Conservation (phyloP, 2,329 filamentous ascomycete species). For the Lachnellula arida region DNA sequence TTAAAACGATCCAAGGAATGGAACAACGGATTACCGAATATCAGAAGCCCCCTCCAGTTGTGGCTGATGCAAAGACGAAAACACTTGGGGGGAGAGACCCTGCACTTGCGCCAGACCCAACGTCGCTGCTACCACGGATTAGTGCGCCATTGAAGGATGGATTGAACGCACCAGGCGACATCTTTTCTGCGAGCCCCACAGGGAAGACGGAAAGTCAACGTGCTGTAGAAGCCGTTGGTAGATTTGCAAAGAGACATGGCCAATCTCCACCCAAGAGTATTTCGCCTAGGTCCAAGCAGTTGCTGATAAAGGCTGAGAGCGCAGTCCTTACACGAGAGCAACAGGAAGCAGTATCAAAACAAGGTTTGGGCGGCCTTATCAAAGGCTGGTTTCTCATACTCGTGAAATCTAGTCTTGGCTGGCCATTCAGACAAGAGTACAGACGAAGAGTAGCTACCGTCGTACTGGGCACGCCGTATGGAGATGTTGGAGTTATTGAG, state of each 20-base stretch:
- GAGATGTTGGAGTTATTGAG: constrained; percentile 61
- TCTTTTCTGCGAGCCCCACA: constrained; percentile 22
- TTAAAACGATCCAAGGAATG: constrained; percentile 64
- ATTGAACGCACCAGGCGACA: constrained; percentile 20
- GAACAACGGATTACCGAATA: constrained; percentile 60
- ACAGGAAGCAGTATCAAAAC: constrained; percentile 46
- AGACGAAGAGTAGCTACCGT: constrained; percentile 58
- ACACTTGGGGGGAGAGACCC: not conserved
- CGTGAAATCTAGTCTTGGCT: constrained; percentile 52
- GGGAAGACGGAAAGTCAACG: constrained; percentile 13
- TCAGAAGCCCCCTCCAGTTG: constrained; percentile 36
- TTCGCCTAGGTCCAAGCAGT: constrained; percentile 37
- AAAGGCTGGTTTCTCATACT: constrained; percentile 43
- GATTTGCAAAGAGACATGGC: constrained; percentile 28
- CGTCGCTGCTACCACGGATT: constrained; percentile 19
- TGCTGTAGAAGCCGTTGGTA: constrained; percentile 20
- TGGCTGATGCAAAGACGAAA: constrained; percentile 20
- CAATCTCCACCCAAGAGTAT: constrained; percentile 21
- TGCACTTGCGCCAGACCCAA: constrained; percentile 28
- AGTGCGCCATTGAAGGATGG: constrained; percentile 24
- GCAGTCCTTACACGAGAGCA: constrained; percentile 41
- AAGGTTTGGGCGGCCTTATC: constrained; percentile 46
- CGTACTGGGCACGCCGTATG: constrained; percentile 70
- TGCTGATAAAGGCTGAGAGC: constrained; percentile 36
- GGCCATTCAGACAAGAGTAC: constrained; percentile 67